These are phyloP conservation scores for Cercospora sp. DNA, from an alignment of 2,329 filamentous ascomycete genomes.

Conservation along the genomic window DNA sequence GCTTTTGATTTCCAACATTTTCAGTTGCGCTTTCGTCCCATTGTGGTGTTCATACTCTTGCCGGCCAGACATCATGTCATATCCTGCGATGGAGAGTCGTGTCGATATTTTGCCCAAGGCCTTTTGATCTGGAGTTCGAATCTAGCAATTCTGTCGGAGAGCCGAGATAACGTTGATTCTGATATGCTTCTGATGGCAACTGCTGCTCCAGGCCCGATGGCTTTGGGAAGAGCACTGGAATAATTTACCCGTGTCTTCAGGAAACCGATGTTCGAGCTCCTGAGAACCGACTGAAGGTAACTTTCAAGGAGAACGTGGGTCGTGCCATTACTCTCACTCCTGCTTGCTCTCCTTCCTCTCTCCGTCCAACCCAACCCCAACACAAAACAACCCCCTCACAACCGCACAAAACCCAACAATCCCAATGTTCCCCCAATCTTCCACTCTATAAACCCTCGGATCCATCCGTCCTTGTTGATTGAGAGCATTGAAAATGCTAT, in stretches of 20 bases:
- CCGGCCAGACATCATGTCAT: too few relatives aligned
- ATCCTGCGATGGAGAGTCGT: too few relatives aligned
- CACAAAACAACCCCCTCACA: constrained; percentile 20
- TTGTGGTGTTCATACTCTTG: not conserved
- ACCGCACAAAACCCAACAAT: constrained; percentile 17
- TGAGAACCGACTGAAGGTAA: too few relatives aligned
- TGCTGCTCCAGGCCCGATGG: not conserved
- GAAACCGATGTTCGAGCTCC: too few relatives aligned
- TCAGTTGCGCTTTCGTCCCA: not conserved
- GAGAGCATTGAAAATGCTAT: constrained; percentile 15
- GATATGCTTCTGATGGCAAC: not conserved
- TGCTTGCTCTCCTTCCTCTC: not conserved
- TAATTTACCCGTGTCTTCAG: too few relatives aligned
- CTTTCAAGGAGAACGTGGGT: not conserved
- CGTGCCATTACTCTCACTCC: not conserved
- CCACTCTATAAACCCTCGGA: constrained; percentile 9
- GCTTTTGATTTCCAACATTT: not conserved
- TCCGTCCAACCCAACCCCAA: constrained; percentile 11
- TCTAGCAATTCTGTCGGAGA: not conserved
- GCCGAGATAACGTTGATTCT: not conserved
- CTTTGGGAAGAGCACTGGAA: not conserved
- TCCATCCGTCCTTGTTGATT: constrained; percentile 17
- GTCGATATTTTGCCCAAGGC: too few relatives aligned
- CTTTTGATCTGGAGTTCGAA: not conserved
- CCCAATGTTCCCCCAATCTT: constrained; percentile 19